Percentiles rank a stretch among this genome's conserved stretches.
Evolutionary conservation across 2,329 filamentous ascomycete genomes (phyloP).

Genomic region (Penicillium sp.): DNA sequence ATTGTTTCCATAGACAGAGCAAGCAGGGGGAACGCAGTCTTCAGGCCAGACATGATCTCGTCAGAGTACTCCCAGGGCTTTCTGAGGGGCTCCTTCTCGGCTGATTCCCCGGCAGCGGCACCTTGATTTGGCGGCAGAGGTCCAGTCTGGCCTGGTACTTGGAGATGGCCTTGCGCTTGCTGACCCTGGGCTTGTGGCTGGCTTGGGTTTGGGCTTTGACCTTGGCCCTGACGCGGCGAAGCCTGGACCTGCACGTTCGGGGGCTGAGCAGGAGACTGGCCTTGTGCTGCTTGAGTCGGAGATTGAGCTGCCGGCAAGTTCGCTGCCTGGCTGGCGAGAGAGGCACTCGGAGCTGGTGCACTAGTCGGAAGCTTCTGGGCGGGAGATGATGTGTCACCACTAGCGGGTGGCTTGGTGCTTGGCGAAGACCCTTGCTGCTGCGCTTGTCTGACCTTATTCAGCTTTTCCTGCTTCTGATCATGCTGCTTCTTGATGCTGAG

Average conservation of each 20-base stretch:
- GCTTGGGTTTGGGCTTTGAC: constrained; percentile 20
- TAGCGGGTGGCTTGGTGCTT: constrained; percentile 43
- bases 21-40: constrained; percentile 94
- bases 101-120: constrained; percentile 26
- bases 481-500: constrained; percentile 86
- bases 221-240: constrained; percentile 27
- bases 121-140: constrained; percentile 27
- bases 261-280: constrained; percentile 23
- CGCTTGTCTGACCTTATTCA: constrained; percentile 64
- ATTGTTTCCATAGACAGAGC: constrained; percentile 99
- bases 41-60: constrained; percentile 91
- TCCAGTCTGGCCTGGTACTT: constrained; percentile 37
- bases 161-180: constrained; percentile 31
- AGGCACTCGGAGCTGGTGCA: constrained; percentile 35
- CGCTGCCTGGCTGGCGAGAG: constrained; percentile 30
- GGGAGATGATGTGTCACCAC: constrained; percentile 45
- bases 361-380: constrained; percentile 54
- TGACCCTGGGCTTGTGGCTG: constrained; percentile 37
- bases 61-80: constrained; percentile 96
- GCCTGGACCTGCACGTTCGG: constrained; percentile 21
- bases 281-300: constrained; percentile 18
- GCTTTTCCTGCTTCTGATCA: constrained; percentile 64
- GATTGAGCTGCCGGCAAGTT: constrained; percentile 33
- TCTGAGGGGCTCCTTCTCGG: constrained; percentile 59
- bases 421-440: constrained; percentile 48